These are phyloP conservation scores for Termitomyces sp. DNA, from an alignment of 768 basidiomycete genomes.

Conservation along the genomic window DNA sequence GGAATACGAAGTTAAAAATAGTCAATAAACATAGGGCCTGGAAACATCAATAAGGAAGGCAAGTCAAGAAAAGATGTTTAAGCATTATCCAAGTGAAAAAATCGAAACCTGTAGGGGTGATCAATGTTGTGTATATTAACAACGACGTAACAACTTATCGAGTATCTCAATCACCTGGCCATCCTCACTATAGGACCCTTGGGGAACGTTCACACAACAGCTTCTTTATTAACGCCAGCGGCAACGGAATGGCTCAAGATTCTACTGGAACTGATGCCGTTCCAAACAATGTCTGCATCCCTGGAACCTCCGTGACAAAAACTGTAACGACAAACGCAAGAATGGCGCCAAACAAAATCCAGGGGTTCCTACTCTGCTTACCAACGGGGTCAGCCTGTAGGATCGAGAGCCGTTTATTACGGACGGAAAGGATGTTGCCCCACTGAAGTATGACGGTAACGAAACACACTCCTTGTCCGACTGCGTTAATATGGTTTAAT, in stretches of 20 bases:
- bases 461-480: background rate
- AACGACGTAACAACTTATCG: background rate
- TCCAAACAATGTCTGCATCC: background rate
- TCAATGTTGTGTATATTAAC: no score
- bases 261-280: background rate
- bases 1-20: no score
- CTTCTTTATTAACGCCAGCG: background rate
- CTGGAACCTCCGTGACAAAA: background rate
- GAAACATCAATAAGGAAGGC: no score
- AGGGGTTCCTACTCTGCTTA: background rate
- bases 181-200: background rate
- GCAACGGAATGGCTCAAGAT: background rate
- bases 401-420: background rate
- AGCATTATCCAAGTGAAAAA: no score
- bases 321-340: background rate
- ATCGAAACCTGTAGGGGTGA: no score
- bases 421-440: background rate
- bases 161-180: background rate
- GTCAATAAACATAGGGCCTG: no score
- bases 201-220: background rate
- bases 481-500: background rate
- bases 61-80: no score
- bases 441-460: background rate
- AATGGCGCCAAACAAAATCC: background rate
- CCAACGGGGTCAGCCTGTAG: background rate